Conservation (phyloP, 1,139 yeast species). For the Diutina scorzettiae region DNA sequence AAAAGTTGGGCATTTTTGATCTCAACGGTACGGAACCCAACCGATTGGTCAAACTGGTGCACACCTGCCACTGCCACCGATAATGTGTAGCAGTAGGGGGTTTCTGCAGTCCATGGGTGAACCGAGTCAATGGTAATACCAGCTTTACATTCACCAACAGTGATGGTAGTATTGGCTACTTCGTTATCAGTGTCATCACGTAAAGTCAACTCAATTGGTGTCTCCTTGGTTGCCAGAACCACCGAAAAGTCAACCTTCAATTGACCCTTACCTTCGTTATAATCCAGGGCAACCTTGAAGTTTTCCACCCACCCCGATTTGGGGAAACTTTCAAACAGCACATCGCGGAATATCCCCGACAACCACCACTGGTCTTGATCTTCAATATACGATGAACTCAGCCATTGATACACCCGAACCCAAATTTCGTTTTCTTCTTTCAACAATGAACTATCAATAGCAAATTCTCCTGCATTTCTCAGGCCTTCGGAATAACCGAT, state of each 20-base stretch:
- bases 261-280: constrained; percentile 9
- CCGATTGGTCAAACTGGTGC: too few species aligned
- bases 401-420: constrained; percentile 22
- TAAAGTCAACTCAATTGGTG: constrained; percentile 1
- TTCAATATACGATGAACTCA: constrained; percentile 19
- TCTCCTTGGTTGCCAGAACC: constrained; percentile 1
- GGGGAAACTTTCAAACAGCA: constrained; percentile 11
- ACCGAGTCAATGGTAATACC: too few species aligned
- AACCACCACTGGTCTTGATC: constrained; percentile 28
- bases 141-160: constrained; percentile 13
- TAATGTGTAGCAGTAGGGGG: too few species aligned
- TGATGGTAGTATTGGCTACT: constrained; percentile 1
- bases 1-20: constrained; percentile 15
- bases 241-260: constrained; percentile 6
- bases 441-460: too few species aligned
- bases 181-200: constrained; percentile 3
- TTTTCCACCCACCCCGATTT: constrained; percentile 10
- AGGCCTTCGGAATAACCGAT: too few species aligned
- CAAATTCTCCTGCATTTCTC: too few species aligned
- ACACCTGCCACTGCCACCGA: too few species aligned
- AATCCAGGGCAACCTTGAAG: constrained; percentile 10
- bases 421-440: constrained; percentile 12
- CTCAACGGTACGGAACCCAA: too few species aligned
- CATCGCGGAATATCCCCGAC: constrained; percentile 16
- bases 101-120: too few species aligned